These are phyloP conservation scores for Amanita rimosa DNA, from an alignment of 768 basidiomycete genomes.

Conservation along the genomic window DNA sequence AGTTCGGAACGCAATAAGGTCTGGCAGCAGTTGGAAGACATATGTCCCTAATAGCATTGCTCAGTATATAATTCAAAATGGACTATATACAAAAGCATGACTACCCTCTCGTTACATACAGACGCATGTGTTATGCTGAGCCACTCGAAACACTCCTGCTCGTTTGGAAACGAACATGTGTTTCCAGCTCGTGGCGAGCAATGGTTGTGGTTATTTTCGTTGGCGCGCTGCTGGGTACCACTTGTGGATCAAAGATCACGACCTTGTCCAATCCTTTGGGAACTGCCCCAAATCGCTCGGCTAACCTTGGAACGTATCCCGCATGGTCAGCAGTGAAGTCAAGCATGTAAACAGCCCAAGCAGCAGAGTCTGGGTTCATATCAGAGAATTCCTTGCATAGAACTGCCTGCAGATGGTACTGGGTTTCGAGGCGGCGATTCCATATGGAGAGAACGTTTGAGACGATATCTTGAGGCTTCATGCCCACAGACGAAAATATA, in stretches of 20 bases:
- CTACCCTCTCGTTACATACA: not conserved
- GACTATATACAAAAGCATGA: not conserved
- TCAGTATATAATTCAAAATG: constrained; percentile 3
- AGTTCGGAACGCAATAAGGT: constrained; percentile 38
- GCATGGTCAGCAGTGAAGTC: constrained; percentile 9
- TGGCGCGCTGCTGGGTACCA: not conserved
- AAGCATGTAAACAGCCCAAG: constrained; percentile 16
- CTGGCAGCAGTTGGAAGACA: constrained; percentile 3
- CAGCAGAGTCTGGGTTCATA: constrained; percentile 12
- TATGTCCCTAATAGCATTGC: constrained; percentile 5
- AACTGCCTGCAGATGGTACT: constrained; percentile 6
- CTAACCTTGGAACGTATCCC: constrained; percentile 5
- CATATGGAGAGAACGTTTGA: constrained; percentile 6
- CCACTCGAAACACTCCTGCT: not conserved
- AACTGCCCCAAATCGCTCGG: constrained; percentile 14
- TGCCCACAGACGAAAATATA: not conserved
- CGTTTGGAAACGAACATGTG: constrained; percentile 6
- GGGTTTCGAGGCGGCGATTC: constrained; percentile 6
- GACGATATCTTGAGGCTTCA: constrained; percentile 15
- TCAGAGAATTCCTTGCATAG: constrained; percentile 11
- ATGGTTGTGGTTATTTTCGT: not conserved
- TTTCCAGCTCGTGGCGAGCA: not conserved
- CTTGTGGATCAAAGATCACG: constrained; percentile 13
- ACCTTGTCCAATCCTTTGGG: constrained; percentile 12
- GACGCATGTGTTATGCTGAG: not conserved